A percentile compares a stretch with the other conserved stretches of the same genome.
phyloP scores from a whole-genome alignment of 805 yeast species.

The Myxozyma monticola region DNA sequence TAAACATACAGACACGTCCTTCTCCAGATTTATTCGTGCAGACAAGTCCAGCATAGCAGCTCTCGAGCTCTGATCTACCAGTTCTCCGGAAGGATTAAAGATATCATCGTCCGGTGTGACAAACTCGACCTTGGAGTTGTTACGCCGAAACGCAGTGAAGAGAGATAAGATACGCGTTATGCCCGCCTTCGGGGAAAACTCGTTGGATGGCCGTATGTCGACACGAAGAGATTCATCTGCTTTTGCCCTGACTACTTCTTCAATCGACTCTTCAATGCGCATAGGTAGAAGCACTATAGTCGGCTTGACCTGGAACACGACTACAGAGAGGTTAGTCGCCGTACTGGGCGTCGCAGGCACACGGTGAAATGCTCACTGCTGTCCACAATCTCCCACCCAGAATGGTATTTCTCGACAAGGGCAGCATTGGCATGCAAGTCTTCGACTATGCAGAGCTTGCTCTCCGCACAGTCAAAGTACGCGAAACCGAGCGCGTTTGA shows the following conservation, averaged over 20 bases:
- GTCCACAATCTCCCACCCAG: slow-evolving; percentile 23
- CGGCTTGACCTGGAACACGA: slow-evolving; percentile 24
- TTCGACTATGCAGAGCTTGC: slow-evolving; percentile 17
- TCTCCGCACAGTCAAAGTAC: slow-evolving; percentile 8
- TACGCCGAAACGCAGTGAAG: not conserved
- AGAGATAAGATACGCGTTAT: slow-evolving; percentile 13
- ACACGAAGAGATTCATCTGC: not conserved
- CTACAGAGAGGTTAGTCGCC: slow-evolving; percentile 1
- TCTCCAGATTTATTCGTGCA: slow-evolving; percentile 18
- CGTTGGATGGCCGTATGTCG: slow-evolving; percentile 23
- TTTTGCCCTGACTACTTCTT: slow-evolving; percentile 10
- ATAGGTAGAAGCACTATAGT: slow-evolving; percentile 19
- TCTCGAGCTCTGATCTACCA: no score
- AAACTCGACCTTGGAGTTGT: not conserved
- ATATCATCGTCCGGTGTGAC: slow-evolving; percentile 3
- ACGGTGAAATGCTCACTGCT: not conserved
- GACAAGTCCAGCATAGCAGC: slow-evolving; percentile 11
- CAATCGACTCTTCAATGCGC: slow-evolving; percentile 20
- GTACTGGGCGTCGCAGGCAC: not conserved
- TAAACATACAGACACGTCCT: slow-evolving; percentile 15
- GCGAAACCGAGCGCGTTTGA: slow-evolving; percentile 19
- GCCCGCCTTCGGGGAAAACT: slow-evolving; percentile 14
- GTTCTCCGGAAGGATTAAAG: no score
- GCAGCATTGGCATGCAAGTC: slow-evolving; percentile 22
- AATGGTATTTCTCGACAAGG: slow-evolving; percentile 17